Evolutionary conservation across 257 asterid species (phyloP).

Genomic region (Ligustrum vulgare): DNA sequence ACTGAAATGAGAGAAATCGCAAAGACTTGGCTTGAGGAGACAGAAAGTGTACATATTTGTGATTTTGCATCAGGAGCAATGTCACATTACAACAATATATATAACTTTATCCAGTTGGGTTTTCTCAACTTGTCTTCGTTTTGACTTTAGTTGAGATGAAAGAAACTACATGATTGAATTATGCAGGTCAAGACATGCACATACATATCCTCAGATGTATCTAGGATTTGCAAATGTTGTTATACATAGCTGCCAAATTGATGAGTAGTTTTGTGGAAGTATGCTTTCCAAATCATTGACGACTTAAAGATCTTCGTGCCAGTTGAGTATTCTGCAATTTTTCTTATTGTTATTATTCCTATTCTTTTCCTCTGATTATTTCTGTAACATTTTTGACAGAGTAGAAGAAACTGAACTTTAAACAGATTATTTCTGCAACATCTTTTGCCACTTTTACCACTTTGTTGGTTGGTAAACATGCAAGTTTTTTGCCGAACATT

Average conservation of each 20-base stretch:
- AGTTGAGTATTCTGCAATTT: background rate
- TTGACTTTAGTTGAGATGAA: background rate
- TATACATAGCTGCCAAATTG: background rate
- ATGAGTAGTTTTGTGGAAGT: background rate
- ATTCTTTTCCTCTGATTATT: background rate
- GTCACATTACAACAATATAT: background rate
- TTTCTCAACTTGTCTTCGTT: no score
- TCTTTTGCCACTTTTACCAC: background rate
- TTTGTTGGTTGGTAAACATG: conserved; percentile 31
- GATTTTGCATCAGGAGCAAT: background rate
- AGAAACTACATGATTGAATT: background rate
- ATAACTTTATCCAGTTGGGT: background rate
- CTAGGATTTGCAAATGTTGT: background rate
- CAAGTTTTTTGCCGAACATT: conserved; percentile 36
- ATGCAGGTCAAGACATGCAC: background rate
- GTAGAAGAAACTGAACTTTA: background rate
- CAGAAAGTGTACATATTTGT: background rate
- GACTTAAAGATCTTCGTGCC: background rate
- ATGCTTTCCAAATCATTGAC: background rate
- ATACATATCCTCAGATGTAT: background rate
- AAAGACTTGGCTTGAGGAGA: background rate
- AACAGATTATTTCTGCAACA: background rate
- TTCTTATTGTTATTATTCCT: background rate
- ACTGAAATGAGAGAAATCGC: background rate
- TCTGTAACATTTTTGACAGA: background rate